Evolutionary conservation across 225 moss, liverwort and hornwort species (phyloP), one percentile per base, ranked within the genome.

Genomic region (Rhytidiadelphus loreus): DNA sequence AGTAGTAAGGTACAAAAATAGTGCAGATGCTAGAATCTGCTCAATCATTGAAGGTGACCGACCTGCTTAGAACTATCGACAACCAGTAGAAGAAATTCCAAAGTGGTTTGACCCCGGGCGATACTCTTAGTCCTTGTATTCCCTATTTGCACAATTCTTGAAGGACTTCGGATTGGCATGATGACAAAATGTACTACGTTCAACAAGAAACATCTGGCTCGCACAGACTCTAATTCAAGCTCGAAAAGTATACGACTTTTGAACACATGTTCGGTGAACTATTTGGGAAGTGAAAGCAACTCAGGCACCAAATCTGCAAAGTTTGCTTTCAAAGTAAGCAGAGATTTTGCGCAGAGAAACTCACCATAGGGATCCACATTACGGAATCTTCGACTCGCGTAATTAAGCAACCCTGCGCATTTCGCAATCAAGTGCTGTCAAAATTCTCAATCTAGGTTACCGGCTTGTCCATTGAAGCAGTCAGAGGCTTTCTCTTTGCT

Each of bases 371-470:
- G 44, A 83, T 86, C 28, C 71, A 39, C 75, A 50, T 48, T 78
- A 83, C 84, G 73, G 74, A 87, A 55, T 86, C 62, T 91, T 92
- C 9, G 79, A 90, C 59, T 90, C 85, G 13, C 64, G 86, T 79
- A 80, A 66, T 26, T 18, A 39, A 75, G 69, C 90, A 83, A 77
- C 56, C 48, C 62, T 74, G 77, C 69, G 53, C 37, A 62, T 46
- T 77, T 85, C 69, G 26, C 81, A 69, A 70, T 56, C 80, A 44
- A n/a, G n/a, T n/a, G n/a, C 57, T 33, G 61, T 60, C 70, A 44
- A 46, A 41, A 8, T 48, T 66, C 78, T 77, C 48, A 30, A 57
- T 62, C 53, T 59, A 48, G 24, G 22, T 30, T 18, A 29, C 4
- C 44, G 3, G 30, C 41, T 14, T n/a, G 33, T 33, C 80, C 48